Evolutionary conservation across 306 rosid species (phyloP).

Genomic region (Abrus pulchellus): DNA sequence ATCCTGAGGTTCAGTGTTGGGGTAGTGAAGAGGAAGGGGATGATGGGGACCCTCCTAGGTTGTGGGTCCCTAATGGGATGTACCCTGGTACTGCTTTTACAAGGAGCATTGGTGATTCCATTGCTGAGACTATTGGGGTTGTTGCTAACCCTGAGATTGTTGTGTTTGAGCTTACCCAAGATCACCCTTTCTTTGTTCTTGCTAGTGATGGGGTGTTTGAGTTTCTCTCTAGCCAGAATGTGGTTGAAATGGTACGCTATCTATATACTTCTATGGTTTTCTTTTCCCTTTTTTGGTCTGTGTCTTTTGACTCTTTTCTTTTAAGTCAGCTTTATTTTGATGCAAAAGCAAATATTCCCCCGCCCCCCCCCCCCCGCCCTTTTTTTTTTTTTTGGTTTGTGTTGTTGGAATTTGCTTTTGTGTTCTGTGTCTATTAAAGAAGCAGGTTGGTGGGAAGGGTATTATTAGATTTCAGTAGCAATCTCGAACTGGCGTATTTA

Average conservation of each 20-base stretch:
- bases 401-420: constrained; percentile 46
- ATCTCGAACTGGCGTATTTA: constrained; percentile 32
- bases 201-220: constrained; percentile 99
- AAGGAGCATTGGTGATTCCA: constrained; percentile 92
- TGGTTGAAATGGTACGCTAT: constrained; percentile 88
- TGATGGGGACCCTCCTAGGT: constrained; percentile 97
- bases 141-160: constrained; percentile 96
- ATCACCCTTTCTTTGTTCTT: constrained; percentile 90
- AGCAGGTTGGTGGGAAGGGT: constrained; percentile 44
- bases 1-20: constrained; percentile 95
- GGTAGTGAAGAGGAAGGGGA: constrained; percentile 93
- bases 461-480: constrained; percentile 37
- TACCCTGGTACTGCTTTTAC: constrained; percentile 99
- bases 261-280: constrained; percentile 33
- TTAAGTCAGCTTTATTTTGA: constrained; percentile 29
- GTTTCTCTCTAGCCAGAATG: constrained; percentile 95
- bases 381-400: constrained; percentile 8
- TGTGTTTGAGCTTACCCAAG: constrained; percentile 80
- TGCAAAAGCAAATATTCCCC: constrained; percentile 29
- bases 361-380: not conserved
- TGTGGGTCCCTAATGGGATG: constrained; percentile 99
- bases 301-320: constrained; percentile 37
- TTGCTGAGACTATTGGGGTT: constrained; percentile 95
- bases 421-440: constrained; percentile 7
- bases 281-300: not conserved